Evolutionary conservation across 2,329 filamentous ascomycete genomes (phyloP).

Genomic region (Diaporthe destruens): DNA sequence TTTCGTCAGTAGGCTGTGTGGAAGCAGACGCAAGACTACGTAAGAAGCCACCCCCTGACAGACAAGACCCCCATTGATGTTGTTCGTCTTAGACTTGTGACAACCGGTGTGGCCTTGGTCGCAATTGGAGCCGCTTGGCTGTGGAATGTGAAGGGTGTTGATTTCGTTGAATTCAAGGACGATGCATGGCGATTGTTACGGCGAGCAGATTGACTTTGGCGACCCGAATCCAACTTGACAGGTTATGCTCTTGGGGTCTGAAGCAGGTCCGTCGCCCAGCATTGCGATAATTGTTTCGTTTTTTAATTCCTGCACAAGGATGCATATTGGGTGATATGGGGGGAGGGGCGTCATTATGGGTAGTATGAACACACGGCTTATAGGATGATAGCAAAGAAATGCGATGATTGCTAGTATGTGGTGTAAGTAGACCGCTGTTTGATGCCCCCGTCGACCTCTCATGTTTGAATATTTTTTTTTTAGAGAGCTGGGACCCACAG

Average conservation of each 20-base stretch:
- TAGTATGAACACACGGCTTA: slow-evolving; percentile 21
- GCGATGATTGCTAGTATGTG: not conserved
- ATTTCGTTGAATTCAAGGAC: slow-evolving; percentile 14
- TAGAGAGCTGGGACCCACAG: not conserved
- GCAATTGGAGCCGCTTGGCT: slow-evolving; percentile 36
- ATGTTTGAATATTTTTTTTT: not conserved
- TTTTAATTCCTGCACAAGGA: not conserved
- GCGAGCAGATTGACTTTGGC: slow-evolving; percentile 1
- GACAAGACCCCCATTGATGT: slow-evolving; percentile 40
- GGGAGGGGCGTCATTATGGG: slow-evolving; percentile 13
- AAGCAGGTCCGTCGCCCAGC: not conserved
- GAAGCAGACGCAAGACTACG: slow-evolving; percentile 40
- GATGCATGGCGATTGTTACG: slow-evolving; percentile 3
- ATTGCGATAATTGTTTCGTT: not conserved
- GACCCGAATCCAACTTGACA: not conserved
- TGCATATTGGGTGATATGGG: not conserved
- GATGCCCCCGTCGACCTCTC: no score
- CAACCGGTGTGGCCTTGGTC: slow-evolving; percentile 38
- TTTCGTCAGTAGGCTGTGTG: slow-evolving; percentile 40
- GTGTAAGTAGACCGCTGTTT: not conserved
- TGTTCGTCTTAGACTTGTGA: slow-evolving; percentile 41
- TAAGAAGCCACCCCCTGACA: slow-evolving; percentile 40
- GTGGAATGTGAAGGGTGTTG: slow-evolving; percentile 14
- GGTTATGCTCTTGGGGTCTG: not conserved
- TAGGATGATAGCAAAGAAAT: slow-evolving; percentile 28